phyloP scores from a whole-genome alignment of 169 alveolate species.

The Besnoitia besnoiti region DNA sequence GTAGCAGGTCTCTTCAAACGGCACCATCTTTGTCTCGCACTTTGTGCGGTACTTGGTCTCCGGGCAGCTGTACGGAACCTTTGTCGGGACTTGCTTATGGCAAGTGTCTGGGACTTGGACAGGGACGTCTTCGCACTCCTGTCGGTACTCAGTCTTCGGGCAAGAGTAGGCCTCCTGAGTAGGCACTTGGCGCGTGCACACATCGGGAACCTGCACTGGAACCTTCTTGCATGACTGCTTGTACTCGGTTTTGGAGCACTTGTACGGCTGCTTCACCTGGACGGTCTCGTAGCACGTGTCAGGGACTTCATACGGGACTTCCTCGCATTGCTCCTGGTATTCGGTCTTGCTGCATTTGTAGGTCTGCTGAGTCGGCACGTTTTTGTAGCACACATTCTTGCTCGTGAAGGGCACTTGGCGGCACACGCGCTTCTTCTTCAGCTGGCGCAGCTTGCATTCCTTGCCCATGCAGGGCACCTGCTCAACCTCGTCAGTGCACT shows the following conservation, averaged over 20 bases:
- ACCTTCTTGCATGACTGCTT: conserved; percentile 47
- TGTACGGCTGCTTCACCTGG: conserved; percentile 35
- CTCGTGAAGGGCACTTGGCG: conserved; percentile 35
- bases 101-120: conserved; percentile 51
- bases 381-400: conserved; percentile 45
- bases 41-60: conserved; percentile 50
- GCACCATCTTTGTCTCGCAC: conserved; percentile 44
- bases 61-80: conserved; percentile 40
- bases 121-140: conserved; percentile 56
- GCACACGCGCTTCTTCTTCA: conserved; percentile 54
- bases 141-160: conserved; percentile 54
- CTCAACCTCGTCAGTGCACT: conserved; percentile 51
- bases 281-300: conserved; percentile 42
- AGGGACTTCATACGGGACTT: conserved; percentile 40
- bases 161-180: conserved; percentile 59
- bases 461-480: conserved; percentile 58
- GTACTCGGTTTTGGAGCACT: conserved; percentile 53
- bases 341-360: conserved; percentile 57
- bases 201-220: conserved; percentile 47
- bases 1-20: conserved; percentile 47
- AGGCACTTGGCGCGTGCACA: conserved; percentile 53
- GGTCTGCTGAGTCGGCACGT: conserved; percentile 48
- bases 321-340: conserved; percentile 22
- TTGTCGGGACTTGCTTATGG: conserved; percentile 33
- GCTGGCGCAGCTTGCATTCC: conserved; percentile 60